A percentile compares a stretch with the other conserved stretches of the same genome.
phyloP scores from a whole-genome alignment of 2,329 filamentous ascomycete genomes.

The Colletotrichum echinochloae region DNA sequence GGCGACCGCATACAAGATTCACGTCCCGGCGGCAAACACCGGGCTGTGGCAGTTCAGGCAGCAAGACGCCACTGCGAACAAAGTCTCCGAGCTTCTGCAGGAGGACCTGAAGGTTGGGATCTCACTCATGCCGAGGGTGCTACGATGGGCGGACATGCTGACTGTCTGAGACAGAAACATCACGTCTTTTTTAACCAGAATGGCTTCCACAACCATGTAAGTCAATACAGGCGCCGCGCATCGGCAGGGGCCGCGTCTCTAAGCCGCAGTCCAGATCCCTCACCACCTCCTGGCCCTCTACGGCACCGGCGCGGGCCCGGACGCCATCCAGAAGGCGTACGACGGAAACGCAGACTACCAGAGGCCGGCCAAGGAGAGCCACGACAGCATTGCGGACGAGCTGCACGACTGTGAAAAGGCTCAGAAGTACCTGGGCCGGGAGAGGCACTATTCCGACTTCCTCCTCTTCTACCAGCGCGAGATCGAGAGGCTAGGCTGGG shows the following conservation, averaged over 20 bases:
- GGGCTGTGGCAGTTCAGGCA: conserved; percentile 62
- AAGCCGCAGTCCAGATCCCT: conserved; percentile 59
- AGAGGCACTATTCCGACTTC: conserved; percentile 76
- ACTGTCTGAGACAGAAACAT: conserved; percentile 57
- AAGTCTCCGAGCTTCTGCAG: conserved; percentile 77
- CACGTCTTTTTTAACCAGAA: conserved; percentile 84
- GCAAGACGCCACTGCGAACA: conserved; percentile 70
- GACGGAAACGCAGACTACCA: conserved; percentile 76
- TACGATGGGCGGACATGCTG: neutral
- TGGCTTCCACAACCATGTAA: conserved; percentile 85
- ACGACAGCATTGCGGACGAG: conserved; percentile 63
- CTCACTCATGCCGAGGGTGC: neutral
- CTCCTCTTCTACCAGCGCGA: conserved; percentile 81
- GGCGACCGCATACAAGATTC: conserved; percentile 62
- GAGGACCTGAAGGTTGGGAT: conserved; percentile 72
- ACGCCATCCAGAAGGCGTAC: conserved; percentile 73
- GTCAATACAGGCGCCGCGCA: conserved; percentile 17
- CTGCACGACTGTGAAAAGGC: conserved; percentile 69
- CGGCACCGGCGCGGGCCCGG: conserved; percentile 75
- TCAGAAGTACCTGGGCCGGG: conserved; percentile 71
- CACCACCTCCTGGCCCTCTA: conserved; percentile 84
- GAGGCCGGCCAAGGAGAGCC: conserved; percentile 59
- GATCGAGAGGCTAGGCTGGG: conserved; percentile 74
- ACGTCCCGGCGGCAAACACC: conserved; percentile 60
- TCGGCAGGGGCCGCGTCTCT: neutral